Conservation (phyloP, 164 flowering plant species). For the Piper longum region DNA sequence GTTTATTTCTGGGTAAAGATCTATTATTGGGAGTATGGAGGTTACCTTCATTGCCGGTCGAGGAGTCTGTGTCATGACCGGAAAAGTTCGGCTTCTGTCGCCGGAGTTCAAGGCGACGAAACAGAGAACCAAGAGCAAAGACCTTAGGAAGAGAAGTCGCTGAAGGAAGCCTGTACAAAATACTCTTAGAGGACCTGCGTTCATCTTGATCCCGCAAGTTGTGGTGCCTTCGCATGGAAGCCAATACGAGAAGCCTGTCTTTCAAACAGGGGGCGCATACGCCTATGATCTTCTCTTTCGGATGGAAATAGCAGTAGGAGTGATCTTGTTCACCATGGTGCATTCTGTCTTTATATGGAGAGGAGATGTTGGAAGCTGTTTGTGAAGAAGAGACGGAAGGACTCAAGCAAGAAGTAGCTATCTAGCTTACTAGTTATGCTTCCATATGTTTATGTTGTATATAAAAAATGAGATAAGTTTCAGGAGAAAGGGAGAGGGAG, state of each 20-base stretch:
- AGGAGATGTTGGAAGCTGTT: background rate
- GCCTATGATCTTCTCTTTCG: constrained; percentile 36
- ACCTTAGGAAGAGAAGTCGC: constrained; percentile 25
- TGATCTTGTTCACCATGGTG: constrained; percentile 22
- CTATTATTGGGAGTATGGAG: no score
- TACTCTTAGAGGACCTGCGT: constrained; percentile 2
- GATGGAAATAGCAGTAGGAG: constrained; percentile 50
- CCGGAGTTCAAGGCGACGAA: constrained; percentile 41
- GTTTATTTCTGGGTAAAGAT: no score
- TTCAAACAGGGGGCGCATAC: constrained; percentile 70
- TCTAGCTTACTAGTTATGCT: no score
- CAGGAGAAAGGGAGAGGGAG: background rate
- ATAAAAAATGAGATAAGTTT: no score
- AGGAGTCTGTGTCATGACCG: constrained; percentile 18
- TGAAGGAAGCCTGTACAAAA: constrained; percentile 11
- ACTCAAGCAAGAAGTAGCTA: background rate
- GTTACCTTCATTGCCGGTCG: constrained; percentile 56
- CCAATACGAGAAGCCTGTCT: constrained; percentile 66
- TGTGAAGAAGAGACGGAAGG: background rate
- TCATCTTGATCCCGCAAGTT: constrained; percentile 1
- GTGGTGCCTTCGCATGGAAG: constrained; percentile 35
- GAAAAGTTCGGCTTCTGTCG: constrained; percentile 23
- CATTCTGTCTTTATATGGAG: background rate
- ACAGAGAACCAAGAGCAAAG: constrained; percentile 46
- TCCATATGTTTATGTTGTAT: no score